phyloP scores from a whole-genome alignment of 2,329 filamentous ascomycete species.

The Aspergillus sergii region DNA sequence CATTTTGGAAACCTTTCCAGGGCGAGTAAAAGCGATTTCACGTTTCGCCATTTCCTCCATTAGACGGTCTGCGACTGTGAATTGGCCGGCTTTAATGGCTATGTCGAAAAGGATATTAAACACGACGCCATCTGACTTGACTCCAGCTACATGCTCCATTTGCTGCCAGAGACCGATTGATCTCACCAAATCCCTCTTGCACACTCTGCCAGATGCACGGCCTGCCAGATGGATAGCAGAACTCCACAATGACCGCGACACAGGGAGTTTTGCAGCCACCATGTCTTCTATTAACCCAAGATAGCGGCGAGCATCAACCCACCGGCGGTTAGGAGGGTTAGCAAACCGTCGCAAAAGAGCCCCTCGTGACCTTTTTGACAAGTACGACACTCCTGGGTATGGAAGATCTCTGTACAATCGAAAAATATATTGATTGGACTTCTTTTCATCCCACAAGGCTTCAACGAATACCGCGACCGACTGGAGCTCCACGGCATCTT shows the following conservation, averaged over 20 bases:
- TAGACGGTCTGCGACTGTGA: conserved; percentile 79
- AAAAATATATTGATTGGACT: conserved; percentile 55
- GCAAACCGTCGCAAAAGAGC: conserved; percentile 70
- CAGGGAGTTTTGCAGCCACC: conserved; percentile 69
- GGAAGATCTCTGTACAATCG: conserved; percentile 56
- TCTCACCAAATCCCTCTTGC: conserved; percentile 64
- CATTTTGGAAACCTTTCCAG: conserved; percentile 79
- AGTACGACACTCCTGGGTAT: conserved; percentile 55
- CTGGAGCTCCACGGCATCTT: conserved; percentile 37
- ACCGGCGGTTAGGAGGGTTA: conserved; percentile 45
- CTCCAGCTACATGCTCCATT: conserved; percentile 75
- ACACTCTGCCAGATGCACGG: conserved; percentile 65
- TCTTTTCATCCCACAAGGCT: conserved; percentile 47
- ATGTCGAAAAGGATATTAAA: conserved; percentile 93
- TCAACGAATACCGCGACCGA: conserved; percentile 43
- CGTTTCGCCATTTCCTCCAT: conserved; percentile 77
- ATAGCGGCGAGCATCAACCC: conserved; percentile 71
- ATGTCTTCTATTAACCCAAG: conserved; percentile 83
- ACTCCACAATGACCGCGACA: conserved; percentile 76
- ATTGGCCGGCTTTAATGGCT: conserved; percentile 83
- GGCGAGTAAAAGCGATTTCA: conserved; percentile 70
- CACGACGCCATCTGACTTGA: conserved; percentile 73
- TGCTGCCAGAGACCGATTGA: conserved; percentile 81
- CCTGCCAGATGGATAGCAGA: conserved; percentile 78
- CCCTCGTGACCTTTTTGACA: conserved; percentile 58